Evolutionary conservation across 2,329 filamentous ascomycete species (phyloP), one percentile per base, ranked within the genome.

Genomic region (Xylariaceae sp.): DNA sequence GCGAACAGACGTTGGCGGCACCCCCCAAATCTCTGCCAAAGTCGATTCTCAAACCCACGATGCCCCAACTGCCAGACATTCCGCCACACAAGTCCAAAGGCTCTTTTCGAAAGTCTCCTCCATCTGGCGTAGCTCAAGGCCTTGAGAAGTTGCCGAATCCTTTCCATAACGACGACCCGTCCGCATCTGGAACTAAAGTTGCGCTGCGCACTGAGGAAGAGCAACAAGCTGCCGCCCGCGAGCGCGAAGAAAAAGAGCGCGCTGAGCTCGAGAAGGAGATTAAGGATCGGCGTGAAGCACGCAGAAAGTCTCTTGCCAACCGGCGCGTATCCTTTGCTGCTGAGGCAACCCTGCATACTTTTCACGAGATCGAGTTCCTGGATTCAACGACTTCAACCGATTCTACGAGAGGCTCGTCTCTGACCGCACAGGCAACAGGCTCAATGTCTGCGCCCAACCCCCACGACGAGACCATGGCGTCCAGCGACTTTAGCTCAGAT

Each of bases 271-370:
- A 87, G 69, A 85, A 83, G 66, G 83, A 84, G 51, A 80, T 85
- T 53, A 76, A 82, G 60, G 87, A 93, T 67, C 84, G 92, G 57
- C 84, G 92, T 67, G 94, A 96, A 73, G 92, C 91, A 50, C 87
- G 94, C 64, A 84, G 94, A 67, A 97, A 97, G 73, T 97, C 92
- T 15, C 82, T 96, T 59, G 92, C 93, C 52, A 96, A 94, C 72
- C 86, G 94, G 69, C 86, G 94, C 70, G 94, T 99, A 39, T 97
- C 93, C 0, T 99, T 99, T 74, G 94, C 94, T 3, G 94, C 94
- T 1, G 94, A 99, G 75, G 94, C 94, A 10, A 99, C 94, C 2
- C 81, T 99, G 42, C 94, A 99, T 72, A 99, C 94, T 0, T 97
- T 96, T 82, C 92, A 97, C 70, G 92, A 94, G 58, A 85, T 97